A percentile compares a stretch with the other conserved stretches of the same genome.
phyloP scores from a whole-genome alignment of 768 basidiomycete genomes.

The Chalciporus chontae region DNA sequence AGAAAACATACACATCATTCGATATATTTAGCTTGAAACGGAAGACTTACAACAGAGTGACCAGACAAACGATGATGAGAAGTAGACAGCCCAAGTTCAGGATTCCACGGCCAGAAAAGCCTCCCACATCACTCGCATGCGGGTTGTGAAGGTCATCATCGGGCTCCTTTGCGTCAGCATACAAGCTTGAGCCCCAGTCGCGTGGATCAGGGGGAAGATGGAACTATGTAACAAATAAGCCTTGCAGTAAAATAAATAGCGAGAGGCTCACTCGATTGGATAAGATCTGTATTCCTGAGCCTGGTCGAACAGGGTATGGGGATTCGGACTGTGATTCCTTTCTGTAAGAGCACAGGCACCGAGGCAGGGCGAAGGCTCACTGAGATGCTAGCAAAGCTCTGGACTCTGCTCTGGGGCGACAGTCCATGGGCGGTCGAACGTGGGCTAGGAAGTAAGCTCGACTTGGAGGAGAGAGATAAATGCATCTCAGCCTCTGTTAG shows the following conservation, averaged over 20 bases:
- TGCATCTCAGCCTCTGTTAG: conserved; percentile 1
- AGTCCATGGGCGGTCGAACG: conserved; percentile 7
- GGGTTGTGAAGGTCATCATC: conserved; percentile 79
- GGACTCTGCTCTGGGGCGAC: conserved; percentile 19
- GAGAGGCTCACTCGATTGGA: conserved; percentile 39
- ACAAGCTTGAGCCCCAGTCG: conserved; percentile 61
- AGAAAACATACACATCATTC: not conserved
- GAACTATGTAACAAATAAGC: conserved; percentile 41
- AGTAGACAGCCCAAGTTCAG: conserved; percentile 70
- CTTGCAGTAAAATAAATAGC: not conserved
- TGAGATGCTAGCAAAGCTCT: conserved; percentile 25
- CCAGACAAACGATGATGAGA: conserved; percentile 44
- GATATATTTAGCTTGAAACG: not conserved
- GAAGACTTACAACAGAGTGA: conserved; percentile 58
- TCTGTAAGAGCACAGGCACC: not conserved
- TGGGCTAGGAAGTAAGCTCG: conserved; percentile 10
- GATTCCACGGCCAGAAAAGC: conserved; percentile 52
- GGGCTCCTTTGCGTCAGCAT: conserved; percentile 51
- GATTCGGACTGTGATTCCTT: conserved; percentile 21
- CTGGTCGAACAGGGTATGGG: conserved; percentile 41
- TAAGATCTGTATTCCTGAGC: conserved; percentile 34
- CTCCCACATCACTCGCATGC: conserved; percentile 33
- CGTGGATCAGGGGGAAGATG: conserved; percentile 63
- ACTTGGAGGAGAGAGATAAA: conserved; percentile 6
- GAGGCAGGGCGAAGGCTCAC: conserved; percentile 8